These are phyloP conservation scores for Babesia caballi DNA, from an alignment of 169 alveolate species.

Conservation along the genomic window DNA sequence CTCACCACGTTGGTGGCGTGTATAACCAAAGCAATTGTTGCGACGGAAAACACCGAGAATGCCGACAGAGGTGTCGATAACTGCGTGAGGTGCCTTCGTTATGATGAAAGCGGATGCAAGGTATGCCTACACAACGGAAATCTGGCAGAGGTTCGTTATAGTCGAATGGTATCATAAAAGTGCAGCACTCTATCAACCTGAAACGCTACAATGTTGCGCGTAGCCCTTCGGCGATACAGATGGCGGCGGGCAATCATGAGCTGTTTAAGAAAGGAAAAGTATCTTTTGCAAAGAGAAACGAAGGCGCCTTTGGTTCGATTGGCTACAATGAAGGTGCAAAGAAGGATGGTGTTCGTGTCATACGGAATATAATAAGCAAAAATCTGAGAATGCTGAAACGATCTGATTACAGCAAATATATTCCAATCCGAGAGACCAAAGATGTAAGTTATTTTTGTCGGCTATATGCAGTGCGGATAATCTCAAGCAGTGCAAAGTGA, in stretches of 20 bases:
- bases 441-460: slow-evolving; percentile 54
- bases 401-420: slow-evolving; percentile 8
- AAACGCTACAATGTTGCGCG: slow-evolving; percentile 6
- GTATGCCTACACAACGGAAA: slow-evolving; percentile 8
- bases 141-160: slow-evolving; percentile 11
- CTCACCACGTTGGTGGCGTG: background rate
- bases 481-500: no score
- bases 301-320: slow-evolving; percentile 49
- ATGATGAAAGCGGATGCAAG: background rate
- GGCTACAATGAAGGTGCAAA: background rate
- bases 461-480: no score
- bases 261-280: slow-evolving; percentile 41
- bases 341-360: background rate
- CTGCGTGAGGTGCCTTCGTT: background rate
- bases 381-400: background rate
- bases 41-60: background rate
- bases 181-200: slow-evolving; percentile 23
- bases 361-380: no score
- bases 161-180: background rate
- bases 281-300: slow-evolving; percentile 35
- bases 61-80: background rate
- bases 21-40: background rate
- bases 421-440: slow-evolving; percentile 43
- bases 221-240: slow-evolving; percentile 27
- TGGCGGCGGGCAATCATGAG: slow-evolving; percentile 25